Evolutionary conservation across 768 basidiomycete genomes (phyloP).

Genomic region (Podaxis carcinomalis): DNA sequence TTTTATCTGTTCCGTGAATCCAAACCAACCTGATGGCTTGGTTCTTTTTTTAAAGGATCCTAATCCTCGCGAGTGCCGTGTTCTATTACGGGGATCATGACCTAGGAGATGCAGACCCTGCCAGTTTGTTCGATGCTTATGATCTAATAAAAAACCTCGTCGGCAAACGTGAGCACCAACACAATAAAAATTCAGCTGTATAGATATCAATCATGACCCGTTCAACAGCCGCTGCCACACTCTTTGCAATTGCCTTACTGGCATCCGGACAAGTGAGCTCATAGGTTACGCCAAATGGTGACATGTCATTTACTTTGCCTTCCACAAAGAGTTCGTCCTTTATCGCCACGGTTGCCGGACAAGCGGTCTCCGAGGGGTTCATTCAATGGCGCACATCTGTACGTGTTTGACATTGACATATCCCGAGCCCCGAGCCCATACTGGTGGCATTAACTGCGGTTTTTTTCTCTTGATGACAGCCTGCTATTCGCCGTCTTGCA

Average conservation of each 20-base stretch:
- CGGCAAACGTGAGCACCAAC: conserved; percentile 51
- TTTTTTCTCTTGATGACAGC: conserved; percentile 33
- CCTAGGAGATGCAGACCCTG: conserved; percentile 34
- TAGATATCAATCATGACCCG: neutral
- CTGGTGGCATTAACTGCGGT: neutral
- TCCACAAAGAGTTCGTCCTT: conserved; percentile 70
- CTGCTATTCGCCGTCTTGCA: conserved; percentile 70
- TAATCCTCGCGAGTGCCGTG: conserved; percentile 78
- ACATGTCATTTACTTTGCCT: neutral
- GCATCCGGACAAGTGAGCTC: conserved; percentile 66
- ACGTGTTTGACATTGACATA: conserved; percentile 14
- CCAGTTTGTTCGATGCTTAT: conserved; percentile 83
- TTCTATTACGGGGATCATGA: conserved; percentile 52
- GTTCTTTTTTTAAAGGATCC: conserved; percentile 45
- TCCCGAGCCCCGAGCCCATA: neutral
- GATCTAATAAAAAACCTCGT: conserved; percentile 62
- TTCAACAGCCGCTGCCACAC: conserved; percentile 63
- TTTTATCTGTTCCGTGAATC: conserved; percentile 2
- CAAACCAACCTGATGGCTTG: conserved; percentile 2
- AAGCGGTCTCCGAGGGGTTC: conserved; percentile 89
- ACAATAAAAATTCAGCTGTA: neutral
- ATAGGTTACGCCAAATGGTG: neutral
- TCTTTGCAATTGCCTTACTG: conserved; percentile 86
- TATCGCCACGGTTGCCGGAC: conserved; percentile 86
- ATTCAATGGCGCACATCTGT: conserved; percentile 83